phyloP scores from a whole-genome alignment of 441 rosid genomes.

The Theobroma grandiflorum region DNA sequence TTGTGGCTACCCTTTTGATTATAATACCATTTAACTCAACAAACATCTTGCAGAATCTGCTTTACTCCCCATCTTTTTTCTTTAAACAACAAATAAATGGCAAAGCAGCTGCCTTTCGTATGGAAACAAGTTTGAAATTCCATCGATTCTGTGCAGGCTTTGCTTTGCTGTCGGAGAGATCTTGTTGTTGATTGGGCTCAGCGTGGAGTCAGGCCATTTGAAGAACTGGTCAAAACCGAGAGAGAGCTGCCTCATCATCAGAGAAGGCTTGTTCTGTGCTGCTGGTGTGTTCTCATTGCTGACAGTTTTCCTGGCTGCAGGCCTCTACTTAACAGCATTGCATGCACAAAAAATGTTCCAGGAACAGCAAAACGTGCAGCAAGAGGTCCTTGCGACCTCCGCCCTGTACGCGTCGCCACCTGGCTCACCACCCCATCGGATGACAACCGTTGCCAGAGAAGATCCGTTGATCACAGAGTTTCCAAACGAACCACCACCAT shows the following conservation, averaged over 20 bases:
- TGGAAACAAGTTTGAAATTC: not conserved
- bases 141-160: slow-evolving; percentile 49
- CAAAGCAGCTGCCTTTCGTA: not conserved
- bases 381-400: slow-evolving; percentile 64
- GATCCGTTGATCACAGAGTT: slow-evolving; percentile 51
- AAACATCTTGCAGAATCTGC: not conserved
- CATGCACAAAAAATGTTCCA: slow-evolving; percentile 64
- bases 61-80: not conserved
- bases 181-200: slow-evolving; percentile 71
- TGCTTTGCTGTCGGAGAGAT: slow-evolving; percentile 86
- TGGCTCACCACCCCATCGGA: slow-evolving; percentile 48
- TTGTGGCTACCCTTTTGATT: not conserved
- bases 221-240: slow-evolving; percentile 79
- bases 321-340: slow-evolving; percentile 70
- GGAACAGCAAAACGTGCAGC: slow-evolving; percentile 54
- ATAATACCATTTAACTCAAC: not conserved
- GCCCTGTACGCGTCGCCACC: slow-evolving; percentile 77
- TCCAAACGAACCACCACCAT: slow-evolving; percentile 36
- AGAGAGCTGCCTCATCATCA: slow-evolving; percentile 63
- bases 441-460: slow-evolving; percentile 63
- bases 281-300: slow-evolving; percentile 74
- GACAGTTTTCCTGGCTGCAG: slow-evolving; percentile 73
- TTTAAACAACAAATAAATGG: not conserved
- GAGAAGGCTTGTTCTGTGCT: slow-evolving; percentile 79
- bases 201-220: slow-evolving; percentile 93